Conservation (phyloP, 208 protist species). For the Wallacemonas collosoma region DNA sequence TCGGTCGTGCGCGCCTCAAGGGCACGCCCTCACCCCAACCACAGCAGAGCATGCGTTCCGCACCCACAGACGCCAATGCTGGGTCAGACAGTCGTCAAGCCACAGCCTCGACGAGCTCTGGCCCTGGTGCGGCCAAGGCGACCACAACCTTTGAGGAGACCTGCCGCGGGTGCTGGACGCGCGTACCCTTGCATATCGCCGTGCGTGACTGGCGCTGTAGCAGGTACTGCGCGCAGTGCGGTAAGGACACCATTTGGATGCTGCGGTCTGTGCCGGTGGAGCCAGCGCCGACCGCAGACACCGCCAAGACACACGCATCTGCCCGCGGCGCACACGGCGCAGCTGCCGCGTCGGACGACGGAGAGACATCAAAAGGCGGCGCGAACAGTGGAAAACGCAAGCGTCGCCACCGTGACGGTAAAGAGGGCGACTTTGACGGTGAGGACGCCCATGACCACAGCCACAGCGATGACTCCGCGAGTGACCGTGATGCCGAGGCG, state of each 20-base stretch:
- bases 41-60: not conserved
- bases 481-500: constrained; percentile 14
- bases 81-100: not conserved
- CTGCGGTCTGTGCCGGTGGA: constrained; percentile 48
- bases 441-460: constrained; percentile 21
- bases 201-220: constrained; percentile 71
- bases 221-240: constrained; percentile 66
- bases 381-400: not conserved
- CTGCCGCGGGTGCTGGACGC: constrained; percentile 63
- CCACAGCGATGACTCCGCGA: not conserved
- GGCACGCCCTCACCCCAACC: not conserved
- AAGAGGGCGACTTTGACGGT: not conserved
- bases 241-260: constrained; percentile 71
- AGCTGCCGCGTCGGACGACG: not conserved
- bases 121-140: not conserved
- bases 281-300: not conserved
- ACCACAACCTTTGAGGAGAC: constrained; percentile 48
- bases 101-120: not conserved
- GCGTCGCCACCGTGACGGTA: constrained; percentile 17
- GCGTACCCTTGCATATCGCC: constrained; percentile 41
- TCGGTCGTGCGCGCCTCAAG: not conserved
- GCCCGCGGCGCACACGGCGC: not conserved
- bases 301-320: not conserved
- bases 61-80: too few species aligned
- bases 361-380: not conserved